Evolutionary conservation across 2,329 filamentous ascomycete species (phyloP).

Genomic region (Fusarium coffeatum): DNA sequence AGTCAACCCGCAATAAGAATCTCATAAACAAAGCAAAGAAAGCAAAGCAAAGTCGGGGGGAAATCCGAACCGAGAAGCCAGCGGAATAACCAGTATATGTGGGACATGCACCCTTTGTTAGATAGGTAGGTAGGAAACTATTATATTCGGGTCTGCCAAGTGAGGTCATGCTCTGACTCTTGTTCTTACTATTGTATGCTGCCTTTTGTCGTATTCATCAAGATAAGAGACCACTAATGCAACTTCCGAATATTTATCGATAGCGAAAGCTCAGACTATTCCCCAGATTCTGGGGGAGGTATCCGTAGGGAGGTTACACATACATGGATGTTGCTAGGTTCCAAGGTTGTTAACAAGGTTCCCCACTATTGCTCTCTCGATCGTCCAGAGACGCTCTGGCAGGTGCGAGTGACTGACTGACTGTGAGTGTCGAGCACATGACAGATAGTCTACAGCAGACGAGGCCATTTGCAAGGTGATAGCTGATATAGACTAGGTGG

Average conservation of each 20-base stretch:
- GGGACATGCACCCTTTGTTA: conserved; percentile 9
- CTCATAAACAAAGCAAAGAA: conserved; percentile 39
- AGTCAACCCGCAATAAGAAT: conserved; percentile 17
- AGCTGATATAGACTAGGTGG: conserved; percentile 16
- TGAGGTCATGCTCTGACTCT: neutral
- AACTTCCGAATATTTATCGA: conserved; percentile 18
- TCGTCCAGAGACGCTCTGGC: conserved; percentile 29
- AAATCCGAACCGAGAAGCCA: conserved; percentile 29
- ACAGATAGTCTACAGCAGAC: conserved; percentile 21
- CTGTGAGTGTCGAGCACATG: conserved; percentile 33
- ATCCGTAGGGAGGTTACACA: conserved; percentile 12
- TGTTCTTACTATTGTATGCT: neutral
- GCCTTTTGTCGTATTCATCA: neutral
- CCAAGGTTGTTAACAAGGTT: conserved; percentile 13
- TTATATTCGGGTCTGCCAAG: neutral
- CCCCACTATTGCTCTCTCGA: conserved; percentile 34
- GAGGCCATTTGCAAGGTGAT: conserved; percentile 10
- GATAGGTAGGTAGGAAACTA: neutral
- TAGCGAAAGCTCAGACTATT: conserved; percentile 1
- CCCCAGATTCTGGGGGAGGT: conserved; percentile 14
- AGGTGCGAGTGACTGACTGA: conserved; percentile 23
- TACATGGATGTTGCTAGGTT: conserved; percentile 2
- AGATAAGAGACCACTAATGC: neutral
- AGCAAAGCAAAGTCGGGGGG: conserved; percentile 26
- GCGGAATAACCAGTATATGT: conserved; percentile 24